Conservation (phyloP, 164 flowering plant species). For the Piper longum region DNA sequence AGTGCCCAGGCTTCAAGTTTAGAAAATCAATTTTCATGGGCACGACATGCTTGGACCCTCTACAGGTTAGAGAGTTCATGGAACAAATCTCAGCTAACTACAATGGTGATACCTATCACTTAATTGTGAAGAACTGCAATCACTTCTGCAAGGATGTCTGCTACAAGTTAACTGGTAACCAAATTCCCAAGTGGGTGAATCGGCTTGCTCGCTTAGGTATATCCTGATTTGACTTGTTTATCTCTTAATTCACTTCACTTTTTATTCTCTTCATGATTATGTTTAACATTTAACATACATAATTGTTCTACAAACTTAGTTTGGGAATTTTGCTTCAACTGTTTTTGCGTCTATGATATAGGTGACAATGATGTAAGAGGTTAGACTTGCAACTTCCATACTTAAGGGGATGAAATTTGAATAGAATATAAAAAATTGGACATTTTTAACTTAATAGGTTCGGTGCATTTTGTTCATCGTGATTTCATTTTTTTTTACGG, state of each 20-base stretch:
- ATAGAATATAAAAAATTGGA: too few relatives aligned
- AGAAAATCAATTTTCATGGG: constrained; percentile 85
- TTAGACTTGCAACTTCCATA: too few relatives aligned
- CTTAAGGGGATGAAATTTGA: too few relatives aligned
- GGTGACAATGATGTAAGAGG: too few relatives aligned
- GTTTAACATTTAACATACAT: neutral
- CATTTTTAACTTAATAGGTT: too few relatives aligned
- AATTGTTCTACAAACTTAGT: neutral
- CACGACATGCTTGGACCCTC: constrained; percentile 61
- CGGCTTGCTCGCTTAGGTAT: constrained; percentile 90
- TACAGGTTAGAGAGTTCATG: constrained; percentile 82
- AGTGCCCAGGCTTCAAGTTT: constrained; percentile 95
- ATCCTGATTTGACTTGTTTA: neutral
- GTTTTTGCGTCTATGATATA: neutral
- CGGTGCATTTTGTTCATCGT: too few relatives aligned
- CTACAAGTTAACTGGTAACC: constrained; percentile 67
- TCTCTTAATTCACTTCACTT: neutral
- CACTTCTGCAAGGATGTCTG: constrained; percentile 94
- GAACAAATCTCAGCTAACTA: constrained; percentile 58
- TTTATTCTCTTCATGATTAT: neutral
- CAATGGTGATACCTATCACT: constrained; percentile 83
- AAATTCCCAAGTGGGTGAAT: constrained; percentile 91
- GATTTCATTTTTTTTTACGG: too few relatives aligned
- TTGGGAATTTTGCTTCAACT: neutral
- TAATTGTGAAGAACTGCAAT: constrained; percentile 91